Percentiles rank a stretch among this genome's conserved stretches.
Evolutionary conservation across 2,329 filamentous ascomycete species (phyloP).

Genomic region (Fusarium succisae): DNA sequence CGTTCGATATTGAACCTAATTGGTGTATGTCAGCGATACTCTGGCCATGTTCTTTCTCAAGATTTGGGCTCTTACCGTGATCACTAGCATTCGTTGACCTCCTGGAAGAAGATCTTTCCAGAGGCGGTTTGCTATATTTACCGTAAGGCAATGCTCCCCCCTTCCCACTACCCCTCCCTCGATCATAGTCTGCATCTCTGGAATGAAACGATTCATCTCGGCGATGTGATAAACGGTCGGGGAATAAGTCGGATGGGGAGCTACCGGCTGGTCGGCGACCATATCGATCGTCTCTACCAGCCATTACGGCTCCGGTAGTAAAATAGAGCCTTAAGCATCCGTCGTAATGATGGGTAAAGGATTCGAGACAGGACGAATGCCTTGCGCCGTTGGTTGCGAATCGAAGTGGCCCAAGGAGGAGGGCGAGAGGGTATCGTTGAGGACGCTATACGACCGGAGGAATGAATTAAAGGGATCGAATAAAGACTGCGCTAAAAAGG

Average conservation of each 20-base stretch:
- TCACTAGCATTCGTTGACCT: slow-evolving; percentile 12
- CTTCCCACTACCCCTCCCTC: slow-evolving; percentile 2
- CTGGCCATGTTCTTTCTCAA: background rate
- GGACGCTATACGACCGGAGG: background rate
- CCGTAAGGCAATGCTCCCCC: background rate
- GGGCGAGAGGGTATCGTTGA: background rate
- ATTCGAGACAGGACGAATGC: background rate
- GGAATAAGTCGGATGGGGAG: slow-evolving; percentile 1
- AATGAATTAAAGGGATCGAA: background rate
- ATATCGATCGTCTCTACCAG: slow-evolving; percentile 29
- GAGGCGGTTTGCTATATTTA: background rate
- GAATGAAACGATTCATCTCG: slow-evolving; percentile 12
- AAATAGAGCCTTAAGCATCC: slow-evolving; percentile 22
- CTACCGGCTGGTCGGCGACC: slow-evolving; percentile 11
- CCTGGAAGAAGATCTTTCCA: background rate
- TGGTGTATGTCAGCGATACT: background rate
- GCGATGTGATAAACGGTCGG: slow-evolving; percentile 10
- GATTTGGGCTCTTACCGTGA: slow-evolving; percentile 22
- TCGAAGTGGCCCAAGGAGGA: background rate
- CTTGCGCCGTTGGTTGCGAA: background rate
- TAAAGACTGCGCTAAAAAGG: background rate
- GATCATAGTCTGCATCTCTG: background rate
- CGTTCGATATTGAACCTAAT: slow-evolving; percentile 1
- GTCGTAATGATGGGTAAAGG: background rate
- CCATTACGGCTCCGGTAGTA: slow-evolving; percentile 34